Evolutionary conservation across 2,329 filamentous ascomycete species (phyloP).

Genomic region (Colletotrichum australisinense): DNA sequence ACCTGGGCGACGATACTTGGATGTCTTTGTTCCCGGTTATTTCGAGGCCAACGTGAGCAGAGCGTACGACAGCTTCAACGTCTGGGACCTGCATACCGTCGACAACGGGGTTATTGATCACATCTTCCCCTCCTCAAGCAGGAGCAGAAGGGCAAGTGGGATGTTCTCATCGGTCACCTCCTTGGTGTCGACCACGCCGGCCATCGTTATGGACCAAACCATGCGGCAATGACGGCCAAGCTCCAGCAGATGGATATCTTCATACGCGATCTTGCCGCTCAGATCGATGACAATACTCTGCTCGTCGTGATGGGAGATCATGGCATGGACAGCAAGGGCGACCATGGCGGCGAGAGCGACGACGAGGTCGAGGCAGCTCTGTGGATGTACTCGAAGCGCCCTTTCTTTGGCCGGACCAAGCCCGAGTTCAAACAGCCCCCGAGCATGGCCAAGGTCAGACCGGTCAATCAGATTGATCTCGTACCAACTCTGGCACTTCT

Average conservation of each 20-base stretch:
- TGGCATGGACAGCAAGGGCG: conserved; percentile 96
- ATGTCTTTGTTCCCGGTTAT: conserved; percentile 89
- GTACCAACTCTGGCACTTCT: conserved; percentile 92
- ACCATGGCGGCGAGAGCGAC: conserved; percentile 98
- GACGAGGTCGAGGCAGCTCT: conserved; percentile 94
- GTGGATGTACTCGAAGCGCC: conserved; percentile 97
- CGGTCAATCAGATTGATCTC: conserved; percentile 89
- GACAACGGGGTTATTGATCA: conserved; percentile 95
- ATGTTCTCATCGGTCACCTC: conserved; percentile 94
- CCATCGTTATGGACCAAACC: conserved; percentile 93
- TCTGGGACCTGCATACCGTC: conserved; percentile 96
- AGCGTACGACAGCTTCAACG: conserved; percentile 97
- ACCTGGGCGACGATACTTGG: conserved; percentile 99
- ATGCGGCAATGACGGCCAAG: conserved; percentile 91
- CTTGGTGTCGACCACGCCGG: conserved; percentile 97
- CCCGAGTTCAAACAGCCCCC: conserved; percentile 69
- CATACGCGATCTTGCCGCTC: conserved; percentile 75
- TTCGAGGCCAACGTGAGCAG: conserved; percentile 88
- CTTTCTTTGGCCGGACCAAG: conserved; percentile 82
- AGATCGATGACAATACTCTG: conserved; percentile 86
- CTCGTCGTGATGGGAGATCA: conserved; percentile 99
- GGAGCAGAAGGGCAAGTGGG: conserved; percentile 79
- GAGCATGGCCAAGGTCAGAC: conserved; percentile 79
- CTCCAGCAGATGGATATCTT: conserved; percentile 90
- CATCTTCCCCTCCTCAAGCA: conserved; percentile 84